These are phyloP conservation scores for Curvularia lunata DNA, from an alignment of 2,329 filamentous ascomycete species.

Conservation along the genomic window DNA sequence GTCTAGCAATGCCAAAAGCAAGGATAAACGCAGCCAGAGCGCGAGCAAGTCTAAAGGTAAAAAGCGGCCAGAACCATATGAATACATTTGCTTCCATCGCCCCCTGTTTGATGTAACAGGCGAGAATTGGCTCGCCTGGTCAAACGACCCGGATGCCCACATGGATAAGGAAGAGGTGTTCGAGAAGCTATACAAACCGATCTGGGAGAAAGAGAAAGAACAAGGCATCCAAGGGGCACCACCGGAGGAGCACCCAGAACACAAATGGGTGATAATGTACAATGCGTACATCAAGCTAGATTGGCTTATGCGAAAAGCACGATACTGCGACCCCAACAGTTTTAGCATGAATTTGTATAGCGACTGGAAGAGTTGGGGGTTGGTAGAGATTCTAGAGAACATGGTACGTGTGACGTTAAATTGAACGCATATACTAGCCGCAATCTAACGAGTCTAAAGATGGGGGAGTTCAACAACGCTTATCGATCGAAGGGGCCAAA, in stretches of 20 bases:
- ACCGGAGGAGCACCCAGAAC: slow-evolving; percentile 13
- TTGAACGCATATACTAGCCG: neutral
- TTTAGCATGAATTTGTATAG: slow-evolving; percentile 26
- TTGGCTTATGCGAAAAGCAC: slow-evolving; percentile 5
- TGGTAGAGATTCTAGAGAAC: slow-evolving; percentile 24
- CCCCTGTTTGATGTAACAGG: slow-evolving; percentile 22
- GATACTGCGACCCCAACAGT: slow-evolving; percentile 22
- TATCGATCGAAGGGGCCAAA: slow-evolving; percentile 11
- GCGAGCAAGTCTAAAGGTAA: neutral
- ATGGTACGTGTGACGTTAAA: slow-evolving; percentile 9
- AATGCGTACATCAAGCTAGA: slow-evolving; percentile 18
- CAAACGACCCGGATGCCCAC: slow-evolving; percentile 1
- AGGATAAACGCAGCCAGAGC: neutral
- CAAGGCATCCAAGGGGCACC: slow-evolving; percentile 11
- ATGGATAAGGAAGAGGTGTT: slow-evolving; percentile 9
- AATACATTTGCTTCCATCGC: slow-evolving; percentile 25
- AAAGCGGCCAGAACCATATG: slow-evolving; percentile 6
- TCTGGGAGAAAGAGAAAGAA: slow-evolving; percentile 12
- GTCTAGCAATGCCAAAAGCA: neutral
- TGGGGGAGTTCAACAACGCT: slow-evolving; percentile 24
- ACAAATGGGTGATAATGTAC: slow-evolving; percentile 33
- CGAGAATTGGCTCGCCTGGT: slow-evolving; percentile 13
- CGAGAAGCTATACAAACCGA: slow-evolving; percentile 8
- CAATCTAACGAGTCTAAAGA: slow-evolving; percentile 8
- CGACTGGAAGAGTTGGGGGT: slow-evolving; percentile 22